A percentile compares a stretch with the other conserved stretches of the same genome.
These are phyloP conservation scores for Suillus bovinus DNA, from an alignment of 768 basidiomycete genomes.

Conservation along the genomic window DNA sequence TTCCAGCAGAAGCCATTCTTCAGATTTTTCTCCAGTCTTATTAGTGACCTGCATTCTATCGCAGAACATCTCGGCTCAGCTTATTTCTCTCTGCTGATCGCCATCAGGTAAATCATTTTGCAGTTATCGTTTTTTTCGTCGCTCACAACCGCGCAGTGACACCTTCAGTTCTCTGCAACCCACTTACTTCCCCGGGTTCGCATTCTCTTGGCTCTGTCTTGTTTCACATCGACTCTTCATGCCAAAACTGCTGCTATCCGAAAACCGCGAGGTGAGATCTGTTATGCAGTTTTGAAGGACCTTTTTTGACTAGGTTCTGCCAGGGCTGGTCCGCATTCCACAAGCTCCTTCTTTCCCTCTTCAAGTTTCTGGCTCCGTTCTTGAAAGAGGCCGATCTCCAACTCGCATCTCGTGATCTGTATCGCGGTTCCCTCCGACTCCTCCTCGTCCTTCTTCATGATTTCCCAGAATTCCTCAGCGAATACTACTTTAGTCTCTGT, in stretches of 20 bases:
- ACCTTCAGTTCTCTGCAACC: conserved; percentile 96
- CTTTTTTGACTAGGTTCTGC: conserved; percentile 13
- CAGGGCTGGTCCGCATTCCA: conserved; percentile 97
- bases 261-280: conserved; percentile 76
- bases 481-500: conserved; percentile 95
- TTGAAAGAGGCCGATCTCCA: conserved; percentile 80
- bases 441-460: conserved; percentile 96
- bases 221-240: conserved; percentile 97
- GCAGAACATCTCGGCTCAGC: conserved; percentile 84
- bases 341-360: conserved; percentile 87
- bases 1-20: conserved; percentile 99
- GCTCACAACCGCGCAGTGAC: conserved; percentile 53
- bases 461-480: conserved; percentile 97
- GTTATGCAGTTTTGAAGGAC: conserved; percentile 1
- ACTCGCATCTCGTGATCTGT: conserved; percentile 80
- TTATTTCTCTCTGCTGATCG: conserved; percentile 86
- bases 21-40: conserved; percentile 94
- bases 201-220: conserved; percentile 97
- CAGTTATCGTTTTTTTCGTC: neutral
- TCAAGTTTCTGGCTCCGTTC: conserved; percentile 94
- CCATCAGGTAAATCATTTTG: conserved; percentile 66
- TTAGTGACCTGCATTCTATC: conserved; percentile 88
- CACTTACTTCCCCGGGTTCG: conserved; percentile 95
- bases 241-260: conserved; percentile 87
- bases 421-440: conserved; percentile 86